These are phyloP conservation scores for Chaetomium tenue DNA, from an alignment of 495 filamentous ascomycete species.

Conservation along the genomic window DNA sequence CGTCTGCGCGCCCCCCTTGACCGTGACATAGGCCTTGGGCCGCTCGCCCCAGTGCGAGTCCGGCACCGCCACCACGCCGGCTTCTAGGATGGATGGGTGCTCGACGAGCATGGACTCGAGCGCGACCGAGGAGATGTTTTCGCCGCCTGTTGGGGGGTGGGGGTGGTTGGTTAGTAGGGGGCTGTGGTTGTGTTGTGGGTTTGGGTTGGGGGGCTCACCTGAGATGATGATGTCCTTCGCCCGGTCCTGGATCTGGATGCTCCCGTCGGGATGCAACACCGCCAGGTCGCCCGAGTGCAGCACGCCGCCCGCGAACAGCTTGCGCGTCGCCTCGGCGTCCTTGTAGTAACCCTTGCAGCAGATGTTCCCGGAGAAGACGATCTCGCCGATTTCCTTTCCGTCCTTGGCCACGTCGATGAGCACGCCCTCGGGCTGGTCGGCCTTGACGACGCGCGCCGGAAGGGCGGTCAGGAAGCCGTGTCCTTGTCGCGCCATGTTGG, in stretches of 20 bases:
- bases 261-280: slow-evolving; percentile 85
- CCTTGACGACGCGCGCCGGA: slow-evolving; percentile 78
- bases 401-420: slow-evolving; percentile 75
- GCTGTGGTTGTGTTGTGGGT: no score
- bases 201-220: slow-evolving; percentile 52
- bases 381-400: slow-evolving; percentile 90
- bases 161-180: slow-evolving; percentile 1
- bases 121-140: slow-evolving; percentile 94
- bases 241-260: slow-evolving; percentile 87
- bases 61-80: slow-evolving; percentile 81
- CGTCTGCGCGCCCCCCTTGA: slow-evolving; percentile 53
- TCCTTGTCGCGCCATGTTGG: slow-evolving; percentile 82
- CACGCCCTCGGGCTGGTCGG: slow-evolving; percentile 60
- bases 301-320: slow-evolving; percentile 84
- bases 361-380: slow-evolving; percentile 88
- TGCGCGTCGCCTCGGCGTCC: slow-evolving; percentile 79
- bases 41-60: slow-evolving; percentile 94
- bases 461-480: slow-evolving; percentile 87
- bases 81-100: slow-evolving; percentile 87
- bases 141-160: slow-evolving; percentile 61
- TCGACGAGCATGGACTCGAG: slow-evolving; percentile 89
- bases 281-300: slow-evolving; percentile 89
- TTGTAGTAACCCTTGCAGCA: slow-evolving; percentile 91
- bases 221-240: slow-evolving; percentile 99
- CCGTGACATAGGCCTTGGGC: slow-evolving; percentile 89